A percentile compares a stretch with the other conserved stretches of the same genome.
Evolutionary conservation across 2,329 filamentous ascomycete species (phyloP).

Genomic region (Fusarium sp.): DNA sequence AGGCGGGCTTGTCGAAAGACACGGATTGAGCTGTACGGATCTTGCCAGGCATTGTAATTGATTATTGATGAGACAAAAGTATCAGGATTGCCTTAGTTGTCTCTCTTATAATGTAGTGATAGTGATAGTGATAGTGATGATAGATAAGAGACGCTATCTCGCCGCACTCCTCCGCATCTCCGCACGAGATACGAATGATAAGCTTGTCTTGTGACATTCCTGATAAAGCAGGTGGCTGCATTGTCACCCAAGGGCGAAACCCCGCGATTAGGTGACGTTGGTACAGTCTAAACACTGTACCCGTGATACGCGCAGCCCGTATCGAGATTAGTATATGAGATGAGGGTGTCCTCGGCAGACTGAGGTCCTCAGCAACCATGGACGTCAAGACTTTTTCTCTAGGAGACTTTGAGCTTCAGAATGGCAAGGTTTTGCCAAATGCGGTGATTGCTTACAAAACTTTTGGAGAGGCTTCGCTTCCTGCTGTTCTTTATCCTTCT

Average conservation of each 20-base stretch:
- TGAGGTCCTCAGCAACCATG: slow-evolving; percentile 18
- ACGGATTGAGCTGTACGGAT: slow-evolving; percentile 43
- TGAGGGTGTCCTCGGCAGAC: background rate
- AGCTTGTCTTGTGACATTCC: slow-evolving; percentile 26
- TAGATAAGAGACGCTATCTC: slow-evolving; percentile 17
- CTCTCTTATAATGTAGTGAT: background rate
- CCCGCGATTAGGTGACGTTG: background rate
- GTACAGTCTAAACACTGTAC: background rate
- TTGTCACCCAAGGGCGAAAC: slow-evolving; percentile 34
- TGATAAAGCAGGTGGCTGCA: slow-evolving; percentile 30
- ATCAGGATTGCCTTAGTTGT: background rate
- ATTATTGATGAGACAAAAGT: background rate
- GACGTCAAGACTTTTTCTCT: slow-evolving; percentile 59
- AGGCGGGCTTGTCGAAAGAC: slow-evolving; percentile 43
- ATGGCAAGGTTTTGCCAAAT: slow-evolving; percentile 68
- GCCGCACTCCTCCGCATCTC: slow-evolving; percentile 21
- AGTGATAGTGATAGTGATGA: background rate
- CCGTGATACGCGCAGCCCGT: background rate
- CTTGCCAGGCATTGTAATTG: slow-evolving; percentile 36
- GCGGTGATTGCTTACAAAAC: slow-evolving; percentile 83
- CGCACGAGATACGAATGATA: slow-evolving; percentile 35
- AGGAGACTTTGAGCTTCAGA: slow-evolving; percentile 75
- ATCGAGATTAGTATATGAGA: slow-evolving; percentile 12
- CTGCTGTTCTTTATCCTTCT: slow-evolving; percentile 79
- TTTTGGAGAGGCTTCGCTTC: slow-evolving; percentile 70